Evolutionary conservation across 148 eudicot species (phyloP).

Genomic region (Cornus suecica): DNA sequence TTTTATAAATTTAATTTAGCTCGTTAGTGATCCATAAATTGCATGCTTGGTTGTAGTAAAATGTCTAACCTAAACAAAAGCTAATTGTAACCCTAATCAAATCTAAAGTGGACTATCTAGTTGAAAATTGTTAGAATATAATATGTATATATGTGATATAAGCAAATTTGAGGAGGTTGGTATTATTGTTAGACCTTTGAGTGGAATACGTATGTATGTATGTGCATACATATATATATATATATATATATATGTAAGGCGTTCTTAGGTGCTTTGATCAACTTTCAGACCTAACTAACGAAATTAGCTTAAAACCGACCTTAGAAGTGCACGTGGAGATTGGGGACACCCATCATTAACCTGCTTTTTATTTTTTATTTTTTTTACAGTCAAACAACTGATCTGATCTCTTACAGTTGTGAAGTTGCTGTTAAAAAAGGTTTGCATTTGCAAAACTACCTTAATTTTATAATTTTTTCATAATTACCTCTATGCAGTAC

Average conservation of each 20-base stretch:
- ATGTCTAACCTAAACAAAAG: neutral
- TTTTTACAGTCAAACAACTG: neutral
- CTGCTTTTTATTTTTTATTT: neutral
- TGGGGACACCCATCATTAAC: neutral
- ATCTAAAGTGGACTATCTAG: neutral
- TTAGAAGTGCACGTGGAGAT: conserved; percentile 15
- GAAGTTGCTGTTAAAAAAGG: neutral
- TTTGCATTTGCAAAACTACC: neutral
- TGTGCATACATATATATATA: too few species aligned
- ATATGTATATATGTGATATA: neutral
- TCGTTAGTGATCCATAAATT: neutral
- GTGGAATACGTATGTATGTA: conserved; percentile 11
- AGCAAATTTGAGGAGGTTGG: conserved; percentile 29
- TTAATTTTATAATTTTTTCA: neutral
- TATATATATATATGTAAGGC: conserved; percentile 9
- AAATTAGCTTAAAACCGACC: neutral
- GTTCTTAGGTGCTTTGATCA: conserved; percentile 34
- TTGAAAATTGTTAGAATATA: neutral
- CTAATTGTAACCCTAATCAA: neutral
- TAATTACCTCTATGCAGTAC: neutral
- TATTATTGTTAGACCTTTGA: conserved; percentile 28
- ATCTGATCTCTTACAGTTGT: neutral
- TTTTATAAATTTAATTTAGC: neutral
- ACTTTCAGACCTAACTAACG: conserved; percentile 36
- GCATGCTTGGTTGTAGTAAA: neutral